phyloP scores from a whole-genome alignment of 345 rosid species.

The Lepidium africanum region DNA sequence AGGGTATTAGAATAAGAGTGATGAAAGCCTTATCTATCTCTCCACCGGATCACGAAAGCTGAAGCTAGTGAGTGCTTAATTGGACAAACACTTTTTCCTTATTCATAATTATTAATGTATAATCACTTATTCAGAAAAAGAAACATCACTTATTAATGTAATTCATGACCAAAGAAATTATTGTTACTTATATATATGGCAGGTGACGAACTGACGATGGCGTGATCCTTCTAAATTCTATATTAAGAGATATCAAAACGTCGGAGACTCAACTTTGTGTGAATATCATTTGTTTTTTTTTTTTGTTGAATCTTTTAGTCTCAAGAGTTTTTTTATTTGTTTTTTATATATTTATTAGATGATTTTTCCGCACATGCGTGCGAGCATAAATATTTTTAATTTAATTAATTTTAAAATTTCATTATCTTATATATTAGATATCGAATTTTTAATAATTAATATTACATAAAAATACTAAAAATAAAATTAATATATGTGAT shows the following conservation, averaged over 20 bases:
- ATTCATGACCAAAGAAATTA: neutral
- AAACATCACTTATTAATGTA: neutral
- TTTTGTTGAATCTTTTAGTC: too few species aligned
- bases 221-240: conserved; percentile 12
- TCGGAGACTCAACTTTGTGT: too few species aligned
- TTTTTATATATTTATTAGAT: too few species aligned
- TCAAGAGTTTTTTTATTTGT: too few species aligned
- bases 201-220: neutral
- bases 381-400: too few species aligned
- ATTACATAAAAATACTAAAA: too few species aligned
- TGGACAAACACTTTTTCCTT: conserved; percentile 10
- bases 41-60: conserved; percentile 12
- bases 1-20: conserved; percentile 1
- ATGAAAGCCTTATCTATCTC: conserved; percentile 20
- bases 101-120: neutral
- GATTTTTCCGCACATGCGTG: too few species aligned
- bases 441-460: too few species aligned
- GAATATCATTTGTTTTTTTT: too few species aligned
- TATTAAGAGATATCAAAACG: neutral
- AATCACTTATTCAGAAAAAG: neutral
- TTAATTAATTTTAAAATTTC: too few species aligned
- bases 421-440: too few species aligned
- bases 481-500: too few species aligned
- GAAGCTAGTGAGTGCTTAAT: conserved; percentile 19
- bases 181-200: conserved; percentile 4